These are phyloP conservation scores for Marchantia paleacea DNA, from an alignment of 225 moss, liverwort and hornwort genomes.

Conservation along the genomic window DNA sequence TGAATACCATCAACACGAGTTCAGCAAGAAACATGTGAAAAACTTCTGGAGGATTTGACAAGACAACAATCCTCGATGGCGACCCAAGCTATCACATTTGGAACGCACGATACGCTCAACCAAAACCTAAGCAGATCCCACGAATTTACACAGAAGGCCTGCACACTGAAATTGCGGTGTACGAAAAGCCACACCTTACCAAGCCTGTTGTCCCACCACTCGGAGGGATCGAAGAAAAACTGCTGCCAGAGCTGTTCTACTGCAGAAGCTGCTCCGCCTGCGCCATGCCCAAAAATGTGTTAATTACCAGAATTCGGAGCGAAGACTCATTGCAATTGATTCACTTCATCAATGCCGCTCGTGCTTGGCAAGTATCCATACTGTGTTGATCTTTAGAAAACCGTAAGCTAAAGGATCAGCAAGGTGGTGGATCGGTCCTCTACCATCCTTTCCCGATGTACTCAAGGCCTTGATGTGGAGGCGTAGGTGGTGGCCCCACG, in stretches of 20 bases:
- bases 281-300: no score
- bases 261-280: neutral
- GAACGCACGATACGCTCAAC: neutral
- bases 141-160: neutral
- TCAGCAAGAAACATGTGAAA: neutral
- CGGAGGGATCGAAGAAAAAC: conserved; percentile 18
- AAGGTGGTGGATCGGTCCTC: neutral
- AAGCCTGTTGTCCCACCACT: conserved; percentile 23
- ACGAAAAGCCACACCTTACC: conserved; percentile 20
- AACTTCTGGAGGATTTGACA: neutral
- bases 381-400: neutral
- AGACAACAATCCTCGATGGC: neutral
- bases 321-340: neutral
- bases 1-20: neutral
- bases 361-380: neutral
- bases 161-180: neutral
- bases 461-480: neutral
- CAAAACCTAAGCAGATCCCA: neutral
- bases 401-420: neutral
- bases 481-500: conserved; percentile 6
- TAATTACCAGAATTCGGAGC: neutral
- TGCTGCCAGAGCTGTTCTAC: conserved; percentile 22
- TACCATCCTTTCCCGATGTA: conserved; percentile 5
- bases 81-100: neutral
- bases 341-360: neutral